A percentile compares a stretch with the other conserved stretches of the same genome.
phyloP scores from a whole-genome alignment of 306 rosid species.

The Rosa rugosa region DNA sequence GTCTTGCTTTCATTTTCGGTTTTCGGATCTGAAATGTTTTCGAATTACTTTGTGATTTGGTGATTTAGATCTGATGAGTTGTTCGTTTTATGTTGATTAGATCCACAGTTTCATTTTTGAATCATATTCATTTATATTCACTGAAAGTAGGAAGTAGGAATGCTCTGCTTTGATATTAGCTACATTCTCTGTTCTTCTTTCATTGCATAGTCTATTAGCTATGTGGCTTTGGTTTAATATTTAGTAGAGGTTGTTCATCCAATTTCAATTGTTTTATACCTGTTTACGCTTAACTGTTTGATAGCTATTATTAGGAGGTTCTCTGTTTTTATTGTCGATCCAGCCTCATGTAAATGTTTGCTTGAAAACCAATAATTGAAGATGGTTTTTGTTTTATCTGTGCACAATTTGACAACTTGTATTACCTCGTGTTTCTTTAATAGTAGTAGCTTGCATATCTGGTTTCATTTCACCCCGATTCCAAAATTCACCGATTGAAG shows the following conservation, averaged over 20 bases:
- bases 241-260: no score
- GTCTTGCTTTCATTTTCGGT: background rate
- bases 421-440: background rate
- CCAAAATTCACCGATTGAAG: background rate
- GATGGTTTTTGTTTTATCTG: background rate
- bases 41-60: background rate
- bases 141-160: background rate
- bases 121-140: background rate
- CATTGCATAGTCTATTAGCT: background rate
- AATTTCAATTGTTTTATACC: background rate
- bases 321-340: background rate
- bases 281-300: background rate
- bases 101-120: background rate
- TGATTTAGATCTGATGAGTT: slow-evolving; percentile 8
- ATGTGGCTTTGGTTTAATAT: background rate
- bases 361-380: background rate
- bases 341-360: background rate
- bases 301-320: background rate
- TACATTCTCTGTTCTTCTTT: no score
- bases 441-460: background rate
- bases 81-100: background rate
- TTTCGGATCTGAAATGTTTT: slow-evolving; percentile 19
- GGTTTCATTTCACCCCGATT: background rate
- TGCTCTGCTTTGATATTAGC: background rate
- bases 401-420: background rate